Percentiles rank a stretch among this genome's conserved stretches.
These are phyloP conservation scores for Epichloe bromicola DNA, from an alignment of 2,329 filamentous ascomycete species.

Conservation along the genomic window DNA sequence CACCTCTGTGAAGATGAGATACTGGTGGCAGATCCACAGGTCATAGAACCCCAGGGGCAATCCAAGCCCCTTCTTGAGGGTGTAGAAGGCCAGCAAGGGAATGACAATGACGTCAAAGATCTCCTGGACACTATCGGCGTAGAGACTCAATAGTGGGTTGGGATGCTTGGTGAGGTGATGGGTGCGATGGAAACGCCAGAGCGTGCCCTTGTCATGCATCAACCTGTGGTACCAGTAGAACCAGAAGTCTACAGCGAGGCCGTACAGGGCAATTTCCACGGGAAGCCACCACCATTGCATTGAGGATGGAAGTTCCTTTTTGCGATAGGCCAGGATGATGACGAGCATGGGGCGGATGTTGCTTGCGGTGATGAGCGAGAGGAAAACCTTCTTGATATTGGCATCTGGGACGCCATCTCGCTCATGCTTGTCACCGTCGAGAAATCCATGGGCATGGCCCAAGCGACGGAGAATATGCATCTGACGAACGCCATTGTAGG, in stretches of 20 bases:
- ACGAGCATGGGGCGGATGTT: constrained; percentile 11
- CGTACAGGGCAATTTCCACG: constrained; percentile 11
- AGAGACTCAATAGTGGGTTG: constrained; percentile 18
- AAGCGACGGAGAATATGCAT: constrained; percentile 17
- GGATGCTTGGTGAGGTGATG: constrained; percentile 25
- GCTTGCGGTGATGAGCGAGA: constrained; percentile 7
- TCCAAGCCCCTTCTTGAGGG: constrained; percentile 19
- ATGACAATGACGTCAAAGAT: constrained; percentile 29
- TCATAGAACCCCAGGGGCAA: constrained; percentile 33
- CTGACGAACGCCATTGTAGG: constrained; percentile 18
- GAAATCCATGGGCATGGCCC: constrained; percentile 18
- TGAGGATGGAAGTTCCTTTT: constrained; percentile 2
- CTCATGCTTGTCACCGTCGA: constrained; percentile 17
- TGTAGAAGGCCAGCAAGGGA: constrained; percentile 24
- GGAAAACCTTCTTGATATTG: constrained; percentile 12
- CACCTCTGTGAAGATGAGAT: constrained; percentile 27
- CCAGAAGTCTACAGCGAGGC: constrained; percentile 4
- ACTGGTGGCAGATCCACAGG: constrained; percentile 32
- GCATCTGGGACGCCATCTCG: constrained; percentile 23
- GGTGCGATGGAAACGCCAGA: constrained; percentile 28
- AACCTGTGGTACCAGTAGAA: constrained; percentile 13
- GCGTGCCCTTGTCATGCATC: constrained; percentile 24
- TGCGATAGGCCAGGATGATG: constrained; percentile 15
- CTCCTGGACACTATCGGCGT: constrained; percentile 29
- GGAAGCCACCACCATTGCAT: constrained; percentile 15